Percentiles rank a stretch among this genome's conserved stretches.
Conservation (phyloP, 192 early-diverging fungal species). For the Geranomyces michiganensis region DNA sequence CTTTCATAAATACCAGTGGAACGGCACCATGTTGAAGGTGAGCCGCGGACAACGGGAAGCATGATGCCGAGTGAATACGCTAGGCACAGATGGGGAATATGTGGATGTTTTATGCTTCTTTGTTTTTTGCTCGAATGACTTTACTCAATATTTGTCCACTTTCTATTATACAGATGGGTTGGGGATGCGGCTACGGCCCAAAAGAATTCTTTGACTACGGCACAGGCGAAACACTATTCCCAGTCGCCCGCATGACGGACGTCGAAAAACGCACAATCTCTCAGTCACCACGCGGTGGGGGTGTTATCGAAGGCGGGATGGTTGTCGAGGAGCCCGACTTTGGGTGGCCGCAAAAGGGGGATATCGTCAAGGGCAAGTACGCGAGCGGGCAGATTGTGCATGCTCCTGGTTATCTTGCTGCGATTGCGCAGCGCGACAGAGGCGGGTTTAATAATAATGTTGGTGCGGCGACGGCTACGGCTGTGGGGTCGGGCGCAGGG, state of each 20-base stretch:
- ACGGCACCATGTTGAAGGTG: conserved; percentile 46
- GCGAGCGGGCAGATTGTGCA: conserved; percentile 10
- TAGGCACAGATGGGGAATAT: too few species aligned
- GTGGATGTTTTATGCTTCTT: too few species aligned
- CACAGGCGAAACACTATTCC: conserved; percentile 48
- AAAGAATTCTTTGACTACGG: conserved; percentile 54
- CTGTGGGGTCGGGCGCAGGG: too few species aligned
- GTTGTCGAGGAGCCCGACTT: conserved; percentile 60
- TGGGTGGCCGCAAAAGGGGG: conserved; percentile 33
- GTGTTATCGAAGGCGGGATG: conserved; percentile 48
- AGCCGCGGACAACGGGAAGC: background rate
- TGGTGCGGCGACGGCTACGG: background rate
- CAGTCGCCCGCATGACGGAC: conserved; percentile 47
- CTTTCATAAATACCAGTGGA: conserved; percentile 33
- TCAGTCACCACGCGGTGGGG: conserved; percentile 44
- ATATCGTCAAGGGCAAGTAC: conserved; percentile 32
- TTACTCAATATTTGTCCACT: background rate
- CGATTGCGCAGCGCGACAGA: conserved; percentile 2
- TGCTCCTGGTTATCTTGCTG: conserved; percentile 17
- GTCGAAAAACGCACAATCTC: conserved; percentile 42
- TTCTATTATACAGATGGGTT: conserved; percentile 42
- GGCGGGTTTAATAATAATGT: conserved; percentile 21
- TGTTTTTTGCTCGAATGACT: too few species aligned
- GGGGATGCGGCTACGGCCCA: conserved; percentile 62
- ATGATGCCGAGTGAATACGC: too few species aligned